These are phyloP conservation scores for Scutellaria baicalensis DNA, from an alignment of 257 asterid species.

Conservation along the genomic window DNA sequence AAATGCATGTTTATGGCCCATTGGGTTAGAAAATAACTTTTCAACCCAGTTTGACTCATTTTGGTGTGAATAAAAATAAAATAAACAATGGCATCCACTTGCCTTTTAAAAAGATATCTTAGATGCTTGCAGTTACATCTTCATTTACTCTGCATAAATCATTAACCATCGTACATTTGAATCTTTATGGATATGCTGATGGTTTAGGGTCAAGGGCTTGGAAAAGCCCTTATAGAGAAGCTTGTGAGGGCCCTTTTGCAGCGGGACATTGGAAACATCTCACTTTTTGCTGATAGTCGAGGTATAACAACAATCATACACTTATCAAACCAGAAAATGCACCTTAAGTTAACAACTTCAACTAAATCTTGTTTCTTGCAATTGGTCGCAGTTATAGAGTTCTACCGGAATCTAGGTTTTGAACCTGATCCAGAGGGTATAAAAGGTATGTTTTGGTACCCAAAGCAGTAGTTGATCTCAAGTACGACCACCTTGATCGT, in stretches of 20 bases:
- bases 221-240: constrained; percentile 86
- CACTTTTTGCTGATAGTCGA: constrained; percentile 89
- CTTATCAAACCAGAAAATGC: not conserved
- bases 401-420: constrained; percentile 77
- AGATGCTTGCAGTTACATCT: not conserved
- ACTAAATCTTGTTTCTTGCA: not conserved
- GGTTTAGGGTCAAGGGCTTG: constrained; percentile 91
- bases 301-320: constrained; percentile 34
- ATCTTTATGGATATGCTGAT: constrained; percentile 12
- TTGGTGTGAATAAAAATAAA: not conserved
- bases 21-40: too few relatives aligned
- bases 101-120: not conserved
- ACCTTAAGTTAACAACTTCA: not conserved
- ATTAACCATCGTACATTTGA: not conserved
- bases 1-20: too few relatives aligned
- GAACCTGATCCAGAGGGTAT: constrained; percentile 96
- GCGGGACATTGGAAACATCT: constrained; percentile 86
- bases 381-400: constrained; percentile 77
- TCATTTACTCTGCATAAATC: not conserved
- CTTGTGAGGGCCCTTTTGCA: constrained; percentile 74
- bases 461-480: constrained; percentile 41
- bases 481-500: not conserved
- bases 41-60: not conserved
- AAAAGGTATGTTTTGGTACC: constrained; percentile 99
- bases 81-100: too few relatives aligned